Conservation (phyloP, 2,329 filamentous ascomycete species). For the Aspergillus jensenii region DNA sequence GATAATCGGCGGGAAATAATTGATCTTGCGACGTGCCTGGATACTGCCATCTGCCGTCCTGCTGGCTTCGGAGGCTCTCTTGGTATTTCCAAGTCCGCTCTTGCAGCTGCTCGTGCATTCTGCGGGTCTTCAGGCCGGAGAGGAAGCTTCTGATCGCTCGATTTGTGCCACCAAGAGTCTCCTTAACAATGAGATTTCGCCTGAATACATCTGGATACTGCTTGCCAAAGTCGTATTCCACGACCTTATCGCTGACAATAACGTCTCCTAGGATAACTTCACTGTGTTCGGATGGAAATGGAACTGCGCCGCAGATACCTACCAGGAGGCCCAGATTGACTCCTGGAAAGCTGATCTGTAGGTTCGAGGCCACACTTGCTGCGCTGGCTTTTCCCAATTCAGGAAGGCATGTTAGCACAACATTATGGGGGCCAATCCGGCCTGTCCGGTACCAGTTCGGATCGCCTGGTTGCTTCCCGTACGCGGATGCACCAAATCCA, state of each 20-base stretch:
- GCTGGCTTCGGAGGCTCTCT: not conserved
- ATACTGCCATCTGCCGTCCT: not conserved
- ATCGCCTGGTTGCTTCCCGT: not conserved
- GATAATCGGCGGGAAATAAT: not conserved
- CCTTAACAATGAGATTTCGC: not conserved
- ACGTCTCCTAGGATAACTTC: slow-evolving; percentile 4
- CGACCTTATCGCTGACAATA: not conserved
- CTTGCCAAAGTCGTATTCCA: not conserved
- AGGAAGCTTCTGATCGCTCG: not conserved
- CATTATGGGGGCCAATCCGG: not conserved
- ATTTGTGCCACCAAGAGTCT: not conserved
- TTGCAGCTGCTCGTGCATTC: not conserved
- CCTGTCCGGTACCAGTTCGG: not conserved
- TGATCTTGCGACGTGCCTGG: not conserved
- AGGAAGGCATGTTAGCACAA: not conserved
- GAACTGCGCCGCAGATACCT: slow-evolving; percentile 1
- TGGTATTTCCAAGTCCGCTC: not conserved
- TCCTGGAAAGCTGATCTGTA: not conserved
- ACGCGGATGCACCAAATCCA: not conserved
- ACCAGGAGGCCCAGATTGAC: not conserved
- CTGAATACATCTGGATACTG: not conserved
- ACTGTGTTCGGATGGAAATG: not conserved
- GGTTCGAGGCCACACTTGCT: not conserved
- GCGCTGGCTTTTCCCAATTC: slow-evolving; percentile 3
- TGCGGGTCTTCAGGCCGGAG: not conserved